Evolutionary conservation across 2,329 filamentous ascomycete genomes (phyloP).

Genomic region (Epichloe sp.): DNA sequence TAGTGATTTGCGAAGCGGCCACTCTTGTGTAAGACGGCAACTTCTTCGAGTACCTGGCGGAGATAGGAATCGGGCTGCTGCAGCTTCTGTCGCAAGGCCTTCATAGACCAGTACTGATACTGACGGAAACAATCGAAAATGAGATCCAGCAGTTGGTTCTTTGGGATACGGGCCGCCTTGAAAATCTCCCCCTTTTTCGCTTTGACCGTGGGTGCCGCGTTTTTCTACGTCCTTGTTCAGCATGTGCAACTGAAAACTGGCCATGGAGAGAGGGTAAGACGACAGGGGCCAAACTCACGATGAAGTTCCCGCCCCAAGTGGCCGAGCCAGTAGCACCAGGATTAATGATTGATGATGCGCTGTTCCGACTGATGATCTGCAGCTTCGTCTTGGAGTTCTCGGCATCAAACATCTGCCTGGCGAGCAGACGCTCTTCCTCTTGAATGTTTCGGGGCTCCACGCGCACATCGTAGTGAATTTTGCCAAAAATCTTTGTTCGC

Average conservation of each 20-base stretch:
- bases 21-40: conserved; percentile 70
- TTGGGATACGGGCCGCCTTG: conserved; percentile 81
- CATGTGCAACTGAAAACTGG: background rate
- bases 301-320: conserved; percentile 33
- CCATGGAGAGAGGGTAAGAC: background rate
- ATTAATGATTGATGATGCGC: conserved; percentile 41
- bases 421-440: conserved; percentile 53
- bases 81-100: conserved; percentile 61
- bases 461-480: conserved; percentile 62
- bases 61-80: conserved; percentile 90
- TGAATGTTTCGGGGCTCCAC: conserved; percentile 60
- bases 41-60: conserved; percentile 68
- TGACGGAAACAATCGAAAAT: conserved; percentile 74
- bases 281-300: conserved; percentile 35
- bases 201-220: conserved; percentile 33
- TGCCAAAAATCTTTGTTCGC: conserved; percentile 63
- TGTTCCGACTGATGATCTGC: conserved; percentile 35
- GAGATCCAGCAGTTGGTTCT: conserved; percentile 75
- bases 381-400: conserved; percentile 36
- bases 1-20: conserved; percentile 79
- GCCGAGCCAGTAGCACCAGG: conserved; percentile 31
- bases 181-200: conserved; percentile 53
- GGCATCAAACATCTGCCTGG: conserved; percentile 39
- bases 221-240: conserved; percentile 31
- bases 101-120: conserved; percentile 92